A percentile compares a stretch with the other conserved stretches of the same genome.
These are phyloP conservation scores for Mucor indicus DNA, from an alignment of 371 early-diverging fungal species.

Conservation along the genomic window DNA sequence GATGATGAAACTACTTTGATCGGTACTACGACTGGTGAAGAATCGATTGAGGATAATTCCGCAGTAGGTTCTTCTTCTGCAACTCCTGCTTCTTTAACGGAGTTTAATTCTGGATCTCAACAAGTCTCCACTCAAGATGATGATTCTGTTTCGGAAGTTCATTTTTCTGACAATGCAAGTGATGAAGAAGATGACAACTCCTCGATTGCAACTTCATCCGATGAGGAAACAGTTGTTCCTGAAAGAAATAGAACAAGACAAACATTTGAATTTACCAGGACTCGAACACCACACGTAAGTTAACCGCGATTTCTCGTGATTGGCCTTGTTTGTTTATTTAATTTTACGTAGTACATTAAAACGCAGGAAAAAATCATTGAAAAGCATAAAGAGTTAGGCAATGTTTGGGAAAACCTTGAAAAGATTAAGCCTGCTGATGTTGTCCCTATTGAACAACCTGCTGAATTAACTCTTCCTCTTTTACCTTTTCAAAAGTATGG, in stretches of 20 bases:
- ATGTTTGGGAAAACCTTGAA: constrained; percentile 69
- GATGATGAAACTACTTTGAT: neutral
- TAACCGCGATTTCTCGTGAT: too few species aligned
- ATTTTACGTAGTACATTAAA: constrained; percentile 18
- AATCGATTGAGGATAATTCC: constrained; percentile 1
- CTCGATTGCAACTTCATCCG: too few species aligned
- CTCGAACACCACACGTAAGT: neutral
- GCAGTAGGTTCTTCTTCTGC: neutral
- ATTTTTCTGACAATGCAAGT: neutral
- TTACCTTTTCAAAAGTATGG: constrained; percentile 91
- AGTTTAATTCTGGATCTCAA: constrained; percentile 8
- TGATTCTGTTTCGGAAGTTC: neutral
- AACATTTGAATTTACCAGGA: too few species aligned
- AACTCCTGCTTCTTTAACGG: neutral
- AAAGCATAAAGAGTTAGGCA: constrained; percentile 61
- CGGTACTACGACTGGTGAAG: too few species aligned
- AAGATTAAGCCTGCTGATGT: constrained; percentile 23
- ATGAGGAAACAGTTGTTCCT: neutral
- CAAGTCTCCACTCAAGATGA: constrained; percentile 1
- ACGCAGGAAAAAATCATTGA: constrained; percentile 26
- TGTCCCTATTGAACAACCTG: constrained; percentile 65
- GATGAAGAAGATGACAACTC: constrained; percentile 8
- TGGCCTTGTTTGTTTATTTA: too few species aligned
- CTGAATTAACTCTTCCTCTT: constrained; percentile 67
- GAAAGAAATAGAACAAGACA: too few species aligned